Evolutionary conservation across 768 basidiomycete genomes (phyloP).

Genomic region (Chalciporus pseudorubinellus): DNA sequence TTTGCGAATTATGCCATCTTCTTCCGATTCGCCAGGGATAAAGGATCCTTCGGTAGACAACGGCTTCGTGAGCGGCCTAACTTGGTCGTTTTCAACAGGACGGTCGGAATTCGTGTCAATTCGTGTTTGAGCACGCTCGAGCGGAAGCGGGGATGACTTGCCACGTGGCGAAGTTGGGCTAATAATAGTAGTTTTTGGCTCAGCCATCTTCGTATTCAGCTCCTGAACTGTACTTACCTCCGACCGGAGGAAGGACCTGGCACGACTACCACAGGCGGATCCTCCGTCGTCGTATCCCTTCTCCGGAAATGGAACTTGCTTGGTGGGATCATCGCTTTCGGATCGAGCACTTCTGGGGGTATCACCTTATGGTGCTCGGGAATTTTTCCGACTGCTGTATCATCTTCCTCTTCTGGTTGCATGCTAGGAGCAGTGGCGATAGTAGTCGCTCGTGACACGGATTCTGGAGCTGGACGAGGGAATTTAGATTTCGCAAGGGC

Average conservation of each 20-base stretch:
- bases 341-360: constrained; percentile 78
- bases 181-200: background rate
- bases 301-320: constrained; percentile 74
- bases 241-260: constrained; percentile 8
- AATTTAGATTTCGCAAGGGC: constrained; percentile 79
- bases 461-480: constrained; percentile 44
- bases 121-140: constrained; percentile 13
- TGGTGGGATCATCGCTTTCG: constrained; percentile 77
- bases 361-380: constrained; percentile 75
- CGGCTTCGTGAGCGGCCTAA: constrained; percentile 16
- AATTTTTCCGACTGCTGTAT: constrained; percentile 40
- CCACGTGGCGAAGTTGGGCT: constrained; percentile 18
- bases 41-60: constrained; percentile 58
- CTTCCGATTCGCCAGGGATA: constrained; percentile 82
- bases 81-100: constrained; percentile 13
- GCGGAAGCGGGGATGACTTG: constrained; percentile 14
- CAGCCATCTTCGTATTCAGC: background rate
- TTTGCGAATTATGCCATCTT: constrained; percentile 72
- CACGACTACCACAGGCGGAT: background rate
- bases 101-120: constrained; percentile 10
- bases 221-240: constrained; percentile 16
- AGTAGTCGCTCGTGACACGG: constrained; percentile 8
- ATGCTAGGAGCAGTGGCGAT: constrained; percentile 12
- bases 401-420: constrained; percentile 33
- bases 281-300: constrained; percentile 23